Base-by-base conservation (phyloP, 495 filamentous ascomycete genomes). In the Neurospora sp. region DNA sequence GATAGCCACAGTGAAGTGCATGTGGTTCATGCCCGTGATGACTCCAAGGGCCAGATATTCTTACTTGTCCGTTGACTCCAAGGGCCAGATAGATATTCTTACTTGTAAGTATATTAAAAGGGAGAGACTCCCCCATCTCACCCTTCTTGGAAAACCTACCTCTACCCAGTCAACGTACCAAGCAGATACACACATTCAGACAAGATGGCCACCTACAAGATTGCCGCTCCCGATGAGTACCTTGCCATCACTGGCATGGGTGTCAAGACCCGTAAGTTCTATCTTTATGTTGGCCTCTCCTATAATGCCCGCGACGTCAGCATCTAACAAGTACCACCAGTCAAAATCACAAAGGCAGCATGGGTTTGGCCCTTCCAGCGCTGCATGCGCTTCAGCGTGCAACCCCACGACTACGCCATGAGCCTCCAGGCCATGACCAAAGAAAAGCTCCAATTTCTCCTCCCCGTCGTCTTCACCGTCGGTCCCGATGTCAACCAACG, bases 381-480 rank as follows among this genome's bases (percentile, higher is more conserved):
- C 80, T 87, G 82, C 75, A 83, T 82, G 70, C 78, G 80, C 73
- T 85, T 84, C 80, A 83, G 78, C 42, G 90, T 94, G 70, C 88
- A 91, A 72, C 93, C 93, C 0, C 92, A 91, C 79, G 92, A 94
- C 79, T 93, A 92, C 78, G 85, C 85, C 42, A 89, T 94, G 80
- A 88, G 86, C 68, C 86, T 94, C 5, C 91, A 93, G 79, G 92
- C 92, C 38, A 95, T 94, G 92, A 95, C 91, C 27, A 85, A 89
- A 72, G 92, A 94, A 80, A 95, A 94, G 81, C 85, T 95, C 11
- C 90, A 93, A 73, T 93, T 93, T 78, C 82, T 87, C 35, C 85
- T 93, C 7, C 92, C 92, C 11, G 91, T 92, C n/a, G 91, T 94
- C 53, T 94, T 95, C 80, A 95, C 93, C 31, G 89, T 95, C 73